Percentiles rank a stretch among this genome's conserved stretches.
phyloP scores from a whole-genome alignment of 257 asterid species.

The Ehretia macrophylla region DNA sequence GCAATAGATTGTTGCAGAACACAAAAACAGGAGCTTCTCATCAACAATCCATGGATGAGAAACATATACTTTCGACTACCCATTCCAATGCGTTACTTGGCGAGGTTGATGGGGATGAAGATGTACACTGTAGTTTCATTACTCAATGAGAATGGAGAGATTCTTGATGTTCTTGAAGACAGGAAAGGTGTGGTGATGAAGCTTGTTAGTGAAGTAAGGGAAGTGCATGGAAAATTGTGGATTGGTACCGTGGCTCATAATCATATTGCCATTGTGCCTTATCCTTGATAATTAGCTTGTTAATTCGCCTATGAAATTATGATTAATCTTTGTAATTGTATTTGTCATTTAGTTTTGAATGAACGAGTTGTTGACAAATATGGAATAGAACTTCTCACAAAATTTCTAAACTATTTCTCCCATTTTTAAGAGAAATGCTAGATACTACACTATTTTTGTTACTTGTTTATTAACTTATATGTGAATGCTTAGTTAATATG shows the following conservation, averaged over 20 bases:
- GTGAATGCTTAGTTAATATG: too few species aligned
- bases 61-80: slow-evolving; percentile 72
- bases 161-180: slow-evolving; percentile 86
- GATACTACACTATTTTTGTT: too few species aligned
- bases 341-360: too few species aligned
- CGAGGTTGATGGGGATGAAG: slow-evolving; percentile 57
- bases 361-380: too few species aligned
- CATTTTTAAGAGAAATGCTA: too few species aligned
- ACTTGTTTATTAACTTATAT: too few species aligned
- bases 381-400: too few species aligned
- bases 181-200: slow-evolving; percentile 73
- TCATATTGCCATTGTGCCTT: slow-evolving; percentile 75
- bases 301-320: too few species aligned
- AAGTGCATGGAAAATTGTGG: slow-evolving; percentile 75
- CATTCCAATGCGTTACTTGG: slow-evolving; percentile 58
- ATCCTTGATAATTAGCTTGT: slow-evolving; percentile 32
- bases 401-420: too few species aligned
- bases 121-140: slow-evolving; percentile 71
- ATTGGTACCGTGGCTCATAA: slow-evolving; percentile 95
- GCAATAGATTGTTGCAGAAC: slow-evolving; percentile 93
- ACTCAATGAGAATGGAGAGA: slow-evolving; percentile 53
- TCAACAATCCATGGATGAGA: slow-evolving; percentile 66
- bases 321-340: too few species aligned
- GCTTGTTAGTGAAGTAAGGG: slow-evolving; percentile 85
- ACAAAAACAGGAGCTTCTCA: slow-evolving; percentile 50